phyloP scores from a whole-genome alignment of 2,329 filamentous ascomycete species.

The Emmonsiellopsis sp. region DNA sequence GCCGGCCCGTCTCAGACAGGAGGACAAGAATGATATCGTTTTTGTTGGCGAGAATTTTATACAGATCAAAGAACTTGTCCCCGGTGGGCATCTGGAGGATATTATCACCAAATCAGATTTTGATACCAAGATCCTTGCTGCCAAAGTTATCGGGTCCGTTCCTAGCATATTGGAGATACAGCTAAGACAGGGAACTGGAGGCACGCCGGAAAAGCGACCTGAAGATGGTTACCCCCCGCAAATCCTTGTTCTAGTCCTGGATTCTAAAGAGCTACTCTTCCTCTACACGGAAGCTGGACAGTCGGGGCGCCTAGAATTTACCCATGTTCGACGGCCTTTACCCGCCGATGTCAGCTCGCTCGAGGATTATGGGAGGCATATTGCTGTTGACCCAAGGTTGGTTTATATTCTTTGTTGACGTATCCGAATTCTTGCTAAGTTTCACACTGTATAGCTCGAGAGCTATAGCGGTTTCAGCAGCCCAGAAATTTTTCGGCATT shows the following conservation, averaged over 20 bases:
- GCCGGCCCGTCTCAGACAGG: slow-evolving; percentile 65
- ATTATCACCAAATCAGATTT: slow-evolving; percentile 74
- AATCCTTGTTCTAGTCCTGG: slow-evolving; percentile 65
- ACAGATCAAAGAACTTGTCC: slow-evolving; percentile 64
- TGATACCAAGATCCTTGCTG: slow-evolving; percentile 66
- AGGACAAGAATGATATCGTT: slow-evolving; percentile 67
- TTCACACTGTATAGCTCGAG: slow-evolving; percentile 32
- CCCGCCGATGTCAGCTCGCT: slow-evolving; percentile 46
- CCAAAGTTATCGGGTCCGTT: slow-evolving; percentile 59
- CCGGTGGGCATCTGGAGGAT: slow-evolving; percentile 61
- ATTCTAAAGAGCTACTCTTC: slow-evolving; percentile 65
- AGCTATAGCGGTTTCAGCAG: slow-evolving; percentile 58
- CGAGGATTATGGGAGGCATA: slow-evolving; percentile 51
- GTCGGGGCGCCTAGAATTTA: slow-evolving; percentile 48
- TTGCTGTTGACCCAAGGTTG: slow-evolving; percentile 71
- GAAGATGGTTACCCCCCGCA: slow-evolving; percentile 57
- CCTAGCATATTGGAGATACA: slow-evolving; percentile 28
- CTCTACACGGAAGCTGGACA: slow-evolving; percentile 50
- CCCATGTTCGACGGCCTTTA: slow-evolving; percentile 49
- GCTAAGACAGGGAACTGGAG: slow-evolving; percentile 16
- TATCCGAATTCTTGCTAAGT: slow-evolving; percentile 6
- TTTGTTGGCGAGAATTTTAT: slow-evolving; percentile 77
- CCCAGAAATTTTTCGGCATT: slow-evolving; percentile 60
- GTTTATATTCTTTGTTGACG: slow-evolving; percentile 14
- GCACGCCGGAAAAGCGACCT: slow-evolving; percentile 5